Base-by-base conservation (phyloP, 257 asterid genomes). In the Verbena officinalis region DNA sequence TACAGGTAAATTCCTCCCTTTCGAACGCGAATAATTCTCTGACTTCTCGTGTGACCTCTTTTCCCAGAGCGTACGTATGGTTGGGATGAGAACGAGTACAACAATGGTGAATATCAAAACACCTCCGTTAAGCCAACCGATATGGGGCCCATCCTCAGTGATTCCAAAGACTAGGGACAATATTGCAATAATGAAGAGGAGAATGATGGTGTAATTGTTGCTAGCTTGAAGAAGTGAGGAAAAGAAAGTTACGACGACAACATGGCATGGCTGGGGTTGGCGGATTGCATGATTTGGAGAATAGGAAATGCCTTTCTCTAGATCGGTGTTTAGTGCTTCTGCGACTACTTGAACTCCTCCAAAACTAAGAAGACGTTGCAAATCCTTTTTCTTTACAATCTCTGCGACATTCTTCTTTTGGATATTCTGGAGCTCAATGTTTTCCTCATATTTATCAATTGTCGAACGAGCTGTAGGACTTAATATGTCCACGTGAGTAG, bases 141-240 rank as follows among this genome's bases (percentile, higher is more conserved):
- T 7, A 19, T 7, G 2, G 33, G n/a, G n/a, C n/a, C 77, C 80
- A 13, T 70, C 63, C 77, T 80, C 73, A 14, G 30, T 58, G 65
- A 76, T 70, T 20, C 80, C 82, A 48, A 80, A 76, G 17, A 22
- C 42, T 1, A 80, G 53, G 5, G 77, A 76, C 38, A 80, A 15
- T 1, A 10, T 22, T 3, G 79, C 77, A n/a, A 80, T 71, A 27
- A 53, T 4, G 16, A 21, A 19, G 36, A 76, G 81, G 30, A 76
- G 68, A 20, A 67, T n/a, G 36, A 76, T n/a, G 11, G 75, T 76
- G 65, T 19, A 45, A 24, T 54, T 67, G 43, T 67, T 67, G 65
- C 61, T 67, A 17, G 75, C 75, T n/a, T n/a, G n/a, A n/a, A n/a
- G n/a, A 20, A 11, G 69, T 3, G 55, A 15, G 50, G 71, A 57